These are phyloP conservation scores for Przewalskia tangutica DNA, from an alignment of 257 asterid genomes.

Conservation along the genomic window DNA sequence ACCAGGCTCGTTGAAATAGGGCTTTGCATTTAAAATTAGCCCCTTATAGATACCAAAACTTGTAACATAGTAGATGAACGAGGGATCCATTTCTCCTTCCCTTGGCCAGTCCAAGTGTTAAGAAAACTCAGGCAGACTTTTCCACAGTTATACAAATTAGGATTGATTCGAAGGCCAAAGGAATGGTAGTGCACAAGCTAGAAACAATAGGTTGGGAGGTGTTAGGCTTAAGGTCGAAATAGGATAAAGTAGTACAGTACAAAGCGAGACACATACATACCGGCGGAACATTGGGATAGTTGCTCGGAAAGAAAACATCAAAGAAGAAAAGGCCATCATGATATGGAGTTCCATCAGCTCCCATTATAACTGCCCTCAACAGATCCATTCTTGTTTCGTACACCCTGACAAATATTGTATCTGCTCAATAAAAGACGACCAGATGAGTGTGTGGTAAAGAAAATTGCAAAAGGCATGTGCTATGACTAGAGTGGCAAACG, in stretches of 20 bases:
- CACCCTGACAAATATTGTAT: slow-evolving; percentile 69
- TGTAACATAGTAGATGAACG: slow-evolving; percentile 68
- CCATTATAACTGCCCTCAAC: slow-evolving; percentile 81
- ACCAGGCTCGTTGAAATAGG: slow-evolving; percentile 93
- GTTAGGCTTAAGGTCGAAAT: background rate
- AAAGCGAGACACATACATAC: slow-evolving; percentile 29
- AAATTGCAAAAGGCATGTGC: background rate
- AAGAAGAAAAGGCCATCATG: slow-evolving; percentile 97
- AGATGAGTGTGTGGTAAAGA: background rate
- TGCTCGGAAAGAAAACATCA: slow-evolving; percentile 68
- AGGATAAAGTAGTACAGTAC: background rate
- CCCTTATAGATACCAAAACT: slow-evolving; percentile 93
- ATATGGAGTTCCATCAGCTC: slow-evolving; percentile 97
- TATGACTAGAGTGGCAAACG: too few relatives aligned
- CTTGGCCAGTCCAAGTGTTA: slow-evolving; percentile 74
- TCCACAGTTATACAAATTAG: slow-evolving; percentile 70
- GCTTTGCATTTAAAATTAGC: slow-evolving; percentile 76
- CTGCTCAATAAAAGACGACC: slow-evolving; percentile 26
- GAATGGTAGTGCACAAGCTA: slow-evolving; percentile 87
- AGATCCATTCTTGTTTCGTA: slow-evolving; percentile 90
- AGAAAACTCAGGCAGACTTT: slow-evolving; percentile 96
- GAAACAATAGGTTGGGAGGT: slow-evolving; percentile 9
- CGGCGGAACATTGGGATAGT: slow-evolving; percentile 80
- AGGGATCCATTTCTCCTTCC: slow-evolving; percentile 79
- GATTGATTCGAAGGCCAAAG: slow-evolving; percentile 85